phyloP scores from a whole-genome alignment of 352 stramenopile species.

The Pythium sukuiense region DNA sequence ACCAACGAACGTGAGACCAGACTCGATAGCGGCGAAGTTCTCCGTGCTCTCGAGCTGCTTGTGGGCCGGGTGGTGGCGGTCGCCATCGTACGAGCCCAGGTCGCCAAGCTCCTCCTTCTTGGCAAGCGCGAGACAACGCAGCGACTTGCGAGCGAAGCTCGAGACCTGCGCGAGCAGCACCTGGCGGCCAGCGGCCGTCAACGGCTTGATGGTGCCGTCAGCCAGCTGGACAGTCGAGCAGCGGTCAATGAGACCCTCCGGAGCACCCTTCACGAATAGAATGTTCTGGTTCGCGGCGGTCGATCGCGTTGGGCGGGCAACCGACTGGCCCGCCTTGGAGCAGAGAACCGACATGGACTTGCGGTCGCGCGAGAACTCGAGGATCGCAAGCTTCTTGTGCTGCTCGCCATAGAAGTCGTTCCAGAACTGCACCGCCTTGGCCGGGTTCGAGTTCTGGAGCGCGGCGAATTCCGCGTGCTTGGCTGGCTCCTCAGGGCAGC shows the following conservation, averaged over 20 bases:
- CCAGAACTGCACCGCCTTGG: slow-evolving; percentile 78
- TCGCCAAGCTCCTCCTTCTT: slow-evolving; percentile 93
- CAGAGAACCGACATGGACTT: slow-evolving; percentile 98
- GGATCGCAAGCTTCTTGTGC: slow-evolving; percentile 91
- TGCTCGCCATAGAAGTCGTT: slow-evolving; percentile 77
- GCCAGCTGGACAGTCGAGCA: slow-evolving; percentile 94
- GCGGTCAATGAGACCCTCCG: slow-evolving; percentile 95
- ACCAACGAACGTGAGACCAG: slow-evolving; percentile 96
- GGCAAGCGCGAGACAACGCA: slow-evolving; percentile 96
- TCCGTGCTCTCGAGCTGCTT: slow-evolving; percentile 80
- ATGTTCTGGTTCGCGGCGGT: slow-evolving; percentile 84
- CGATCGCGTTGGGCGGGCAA: slow-evolving; percentile 60
- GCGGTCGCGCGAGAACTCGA: slow-evolving; percentile 96
- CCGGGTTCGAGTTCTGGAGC: slow-evolving; percentile 58
- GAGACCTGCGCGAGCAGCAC: slow-evolving; percentile 91
- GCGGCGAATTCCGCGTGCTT: slow-evolving; percentile 68
- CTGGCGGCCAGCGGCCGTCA: slow-evolving; percentile 89
- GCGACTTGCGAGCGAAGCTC: slow-evolving; percentile 89
- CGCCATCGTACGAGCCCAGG: slow-evolving; percentile 76
- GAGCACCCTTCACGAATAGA: slow-evolving; percentile 98
- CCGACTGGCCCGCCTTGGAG: slow-evolving; percentile 39
- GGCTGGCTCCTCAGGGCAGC: slow-evolving; percentile 64
- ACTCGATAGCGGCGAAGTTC: slow-evolving; percentile 95
- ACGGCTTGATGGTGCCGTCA: slow-evolving; percentile 90
- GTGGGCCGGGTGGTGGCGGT: slow-evolving; percentile 83